Evolutionary conservation across 257 asterid species (phyloP).

Genomic region (Solanum tacnaense): DNA sequence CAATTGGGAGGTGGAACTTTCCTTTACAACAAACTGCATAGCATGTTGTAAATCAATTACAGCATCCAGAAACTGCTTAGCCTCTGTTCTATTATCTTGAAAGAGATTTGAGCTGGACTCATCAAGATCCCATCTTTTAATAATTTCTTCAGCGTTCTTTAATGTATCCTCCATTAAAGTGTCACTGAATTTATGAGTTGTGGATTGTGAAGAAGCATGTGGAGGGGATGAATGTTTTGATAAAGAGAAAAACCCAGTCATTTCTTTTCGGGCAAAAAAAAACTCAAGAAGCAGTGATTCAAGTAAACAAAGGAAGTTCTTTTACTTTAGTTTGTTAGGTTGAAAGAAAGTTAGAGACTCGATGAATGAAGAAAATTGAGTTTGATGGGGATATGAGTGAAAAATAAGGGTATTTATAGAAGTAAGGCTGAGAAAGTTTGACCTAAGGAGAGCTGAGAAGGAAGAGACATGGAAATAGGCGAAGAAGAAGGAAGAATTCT

Average conservation of each 20-base stretch:
- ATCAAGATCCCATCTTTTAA: constrained; percentile 30
- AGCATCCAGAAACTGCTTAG: constrained; percentile 28
- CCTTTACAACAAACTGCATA: constrained; percentile 43
- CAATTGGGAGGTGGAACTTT: constrained; percentile 20
- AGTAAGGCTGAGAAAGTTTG: not conserved
- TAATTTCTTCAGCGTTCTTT: constrained; percentile 26
- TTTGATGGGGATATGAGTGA: not conserved
- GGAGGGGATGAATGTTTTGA: not conserved
- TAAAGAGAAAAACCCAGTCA: not conserved
- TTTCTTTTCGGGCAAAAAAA: not conserved
- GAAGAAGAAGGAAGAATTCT: not conserved
- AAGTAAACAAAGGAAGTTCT: not conserved
- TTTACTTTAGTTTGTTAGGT: not conserved
- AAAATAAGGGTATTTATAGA: not conserved
- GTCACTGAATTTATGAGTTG: constrained; percentile 27
- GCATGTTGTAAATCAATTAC: constrained; percentile 36
- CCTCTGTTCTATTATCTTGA: constrained; percentile 24
- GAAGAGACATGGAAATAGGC: not conserved
- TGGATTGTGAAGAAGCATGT: constrained; percentile 4
- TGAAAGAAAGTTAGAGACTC: not conserved
- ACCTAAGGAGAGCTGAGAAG: not conserved
- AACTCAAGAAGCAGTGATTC: not conserved
- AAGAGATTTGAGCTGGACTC: constrained; percentile 12
- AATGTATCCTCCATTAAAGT: constrained; percentile 26
- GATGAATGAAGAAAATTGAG: not conserved